phyloP scores from a whole-genome alignment of 2,329 filamentous ascomycete species.

The Dothistroma septosporum region DNA sequence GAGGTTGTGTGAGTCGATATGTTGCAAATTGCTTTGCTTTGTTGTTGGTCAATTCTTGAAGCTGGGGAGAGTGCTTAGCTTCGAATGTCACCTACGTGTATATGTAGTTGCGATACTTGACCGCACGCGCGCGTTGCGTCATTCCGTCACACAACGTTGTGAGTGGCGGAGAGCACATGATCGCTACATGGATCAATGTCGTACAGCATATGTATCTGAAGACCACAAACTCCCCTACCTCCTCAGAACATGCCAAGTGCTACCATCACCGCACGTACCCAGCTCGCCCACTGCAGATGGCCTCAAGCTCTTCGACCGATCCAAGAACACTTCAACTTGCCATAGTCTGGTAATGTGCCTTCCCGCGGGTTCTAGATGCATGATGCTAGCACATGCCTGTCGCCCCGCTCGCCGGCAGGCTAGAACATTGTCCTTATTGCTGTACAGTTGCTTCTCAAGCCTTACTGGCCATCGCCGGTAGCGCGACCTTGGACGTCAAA shows the following conservation, averaged over 20 bases:
- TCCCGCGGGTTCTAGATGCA: no score
- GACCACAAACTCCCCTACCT: neutral
- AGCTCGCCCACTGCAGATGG: neutral
- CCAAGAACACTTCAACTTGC: neutral
- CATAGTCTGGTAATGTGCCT: neutral
- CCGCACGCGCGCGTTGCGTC: neutral
- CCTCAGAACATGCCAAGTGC: neutral
- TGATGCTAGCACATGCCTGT: no score
- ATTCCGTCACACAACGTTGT: neutral
- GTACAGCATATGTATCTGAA: neutral
- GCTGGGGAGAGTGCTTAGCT: neutral
- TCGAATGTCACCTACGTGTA: no score
- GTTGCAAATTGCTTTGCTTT: neutral
- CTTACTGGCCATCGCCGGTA: neutral
- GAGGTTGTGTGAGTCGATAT: neutral
- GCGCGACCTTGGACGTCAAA: neutral
- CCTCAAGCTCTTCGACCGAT: neutral
- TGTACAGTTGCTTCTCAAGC: neutral
- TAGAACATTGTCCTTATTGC: neutral
- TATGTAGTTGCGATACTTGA: no score
- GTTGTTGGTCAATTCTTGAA: neutral
- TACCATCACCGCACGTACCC: neutral
- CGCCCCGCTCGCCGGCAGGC: no score
- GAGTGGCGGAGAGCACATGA: neutral
- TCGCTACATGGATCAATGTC: neutral